phyloP scores from a whole-genome alignment of 2,329 filamentous ascomycete genomes.

The Neofusicoccum laricinum region DNA sequence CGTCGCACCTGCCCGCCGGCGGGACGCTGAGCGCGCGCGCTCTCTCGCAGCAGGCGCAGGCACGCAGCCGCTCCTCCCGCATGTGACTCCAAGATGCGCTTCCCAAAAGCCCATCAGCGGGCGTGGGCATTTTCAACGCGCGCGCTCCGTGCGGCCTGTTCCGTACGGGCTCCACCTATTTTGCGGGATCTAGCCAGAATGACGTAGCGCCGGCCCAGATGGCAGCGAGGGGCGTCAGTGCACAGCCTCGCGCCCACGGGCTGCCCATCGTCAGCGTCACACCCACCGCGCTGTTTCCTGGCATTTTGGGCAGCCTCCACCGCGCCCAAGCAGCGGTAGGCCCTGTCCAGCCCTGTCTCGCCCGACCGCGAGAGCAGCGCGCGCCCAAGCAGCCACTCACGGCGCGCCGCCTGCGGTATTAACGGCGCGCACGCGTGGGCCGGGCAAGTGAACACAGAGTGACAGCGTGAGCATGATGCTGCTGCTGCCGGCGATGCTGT shows the following conservation, averaged over 20 bases:
- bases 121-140: not conserved
- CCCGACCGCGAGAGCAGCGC: not conserved
- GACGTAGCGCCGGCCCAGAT: conserved; percentile 6
- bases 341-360: conserved; percentile 6
- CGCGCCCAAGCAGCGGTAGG: not conserved
- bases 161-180: conserved; percentile 1
- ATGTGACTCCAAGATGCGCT: conserved; percentile 2
- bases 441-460: not conserved
- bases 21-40: not conserved
- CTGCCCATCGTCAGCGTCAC: not conserved
- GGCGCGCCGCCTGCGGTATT: conserved; percentile 1
- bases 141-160: not conserved
- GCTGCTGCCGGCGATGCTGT: not conserved
- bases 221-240: conserved; percentile 1
- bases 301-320: conserved; percentile 1
- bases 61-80: not conserved
- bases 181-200: conserved; percentile 1
- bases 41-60: too few relatives aligned
- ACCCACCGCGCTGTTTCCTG: conserved; percentile 1
- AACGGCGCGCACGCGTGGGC: not conserved
- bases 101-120: not conserved
- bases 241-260: conserved; percentile 1
- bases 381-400: not conserved
- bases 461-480: not conserved
- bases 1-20: too few relatives aligned